Evolutionary conservation across 148 eudicot genomes (phyloP).

Genomic region (Spergularia bocconei): DNA sequence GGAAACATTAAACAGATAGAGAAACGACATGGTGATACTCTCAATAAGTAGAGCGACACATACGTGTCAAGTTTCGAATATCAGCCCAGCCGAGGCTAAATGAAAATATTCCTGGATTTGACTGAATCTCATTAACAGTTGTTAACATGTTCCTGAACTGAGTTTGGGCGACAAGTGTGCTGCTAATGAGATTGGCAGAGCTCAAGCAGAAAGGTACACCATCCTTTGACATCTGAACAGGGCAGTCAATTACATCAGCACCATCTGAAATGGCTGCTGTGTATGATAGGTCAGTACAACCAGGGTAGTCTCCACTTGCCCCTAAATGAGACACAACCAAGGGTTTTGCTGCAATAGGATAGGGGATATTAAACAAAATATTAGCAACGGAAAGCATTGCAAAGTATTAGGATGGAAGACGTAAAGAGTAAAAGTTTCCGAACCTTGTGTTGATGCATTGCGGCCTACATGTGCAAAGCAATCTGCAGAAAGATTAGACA

Average conservation of each 20-base stretch:
- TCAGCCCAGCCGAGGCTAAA: conserved; percentile 72
- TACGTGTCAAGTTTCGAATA: conserved; percentile 66
- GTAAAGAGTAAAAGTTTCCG: conserved; percentile 11
- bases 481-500: conserved; percentile 37
- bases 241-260: conserved; percentile 79
- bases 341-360: conserved; percentile 47
- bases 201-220: conserved; percentile 83
- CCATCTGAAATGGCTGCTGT: conserved; percentile 71
- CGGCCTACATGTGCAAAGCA: conserved; percentile 75
- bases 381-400: conserved; percentile 1
- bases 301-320: conserved; percentile 90
- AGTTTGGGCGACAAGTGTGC: conserved; percentile 50
- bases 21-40: background rate
- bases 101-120: conserved; percentile 55
- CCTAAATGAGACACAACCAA: conserved; percentile 71
- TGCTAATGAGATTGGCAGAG: conserved; percentile 59
- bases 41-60: conserved; percentile 18
- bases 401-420: background rate
- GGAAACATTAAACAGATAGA: background rate
- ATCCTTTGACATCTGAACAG: conserved; percentile 80
- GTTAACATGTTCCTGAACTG: conserved; percentile 33
- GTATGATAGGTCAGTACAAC: conserved; percentile 80
- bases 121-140: conserved; percentile 47
- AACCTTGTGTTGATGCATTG: conserved; percentile 50
- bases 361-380: background rate